Percentiles rank a stretch among this genome's conserved stretches.
These are phyloP conservation scores for Cercis canadensis DNA, from an alignment of 306 rosid genomes.

Conservation along the genomic window DNA sequence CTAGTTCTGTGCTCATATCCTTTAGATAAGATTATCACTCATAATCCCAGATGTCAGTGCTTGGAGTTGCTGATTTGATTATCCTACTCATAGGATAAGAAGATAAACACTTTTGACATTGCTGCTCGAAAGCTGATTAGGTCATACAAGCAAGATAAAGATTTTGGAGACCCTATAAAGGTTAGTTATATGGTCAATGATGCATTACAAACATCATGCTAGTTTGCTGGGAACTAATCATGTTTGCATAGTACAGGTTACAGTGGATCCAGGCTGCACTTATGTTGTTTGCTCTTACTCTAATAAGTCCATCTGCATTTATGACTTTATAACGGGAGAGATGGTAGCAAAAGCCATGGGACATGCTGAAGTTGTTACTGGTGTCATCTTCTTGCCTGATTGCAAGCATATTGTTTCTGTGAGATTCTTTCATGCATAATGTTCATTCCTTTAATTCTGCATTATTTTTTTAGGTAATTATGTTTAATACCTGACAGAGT, in stretches of 20 bases:
- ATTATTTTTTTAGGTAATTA: too few species aligned
- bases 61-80: constrained; percentile 37
- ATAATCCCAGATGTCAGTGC: constrained; percentile 16
- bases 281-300: constrained; percentile 74
- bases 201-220: constrained; percentile 19
- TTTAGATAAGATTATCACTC: constrained; percentile 20
- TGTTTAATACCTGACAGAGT: too few species aligned
- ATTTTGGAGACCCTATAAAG: constrained; percentile 79
- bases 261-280: constrained; percentile 78
- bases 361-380: constrained; percentile 84
- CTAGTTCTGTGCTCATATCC: constrained; percentile 9
- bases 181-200: constrained; percentile 49
- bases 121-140: constrained; percentile 59
- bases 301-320: constrained; percentile 71
- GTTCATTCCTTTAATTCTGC: not conserved
- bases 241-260: constrained; percentile 49
- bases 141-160: constrained; percentile 63
- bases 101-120: constrained; percentile 67
- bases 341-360: constrained; percentile 68
- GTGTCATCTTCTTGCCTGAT: constrained; percentile 79
- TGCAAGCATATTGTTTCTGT: constrained; percentile 79
- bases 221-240: constrained; percentile 23
- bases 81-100: constrained; percentile 63
- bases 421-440: constrained; percentile 45
- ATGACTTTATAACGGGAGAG: constrained; percentile 69